Conservation (phyloP, 768 basidiomycete genomes). For the Suillus cothurnatus region DNA sequence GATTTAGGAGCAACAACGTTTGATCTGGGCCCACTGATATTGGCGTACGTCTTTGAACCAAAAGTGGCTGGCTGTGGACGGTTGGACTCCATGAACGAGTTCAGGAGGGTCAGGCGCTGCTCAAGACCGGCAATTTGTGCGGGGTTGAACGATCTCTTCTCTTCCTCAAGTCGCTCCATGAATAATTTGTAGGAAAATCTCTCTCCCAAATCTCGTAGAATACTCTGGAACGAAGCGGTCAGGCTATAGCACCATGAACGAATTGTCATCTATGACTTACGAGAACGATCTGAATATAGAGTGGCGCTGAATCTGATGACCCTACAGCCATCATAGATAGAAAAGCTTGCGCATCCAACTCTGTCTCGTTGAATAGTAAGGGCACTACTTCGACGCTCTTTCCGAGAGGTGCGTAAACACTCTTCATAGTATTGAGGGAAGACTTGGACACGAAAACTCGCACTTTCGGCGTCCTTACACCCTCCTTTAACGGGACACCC, state of each 20-base stretch:
- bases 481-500: slow-evolving; percentile 27
- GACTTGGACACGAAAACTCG: slow-evolving; percentile 54
- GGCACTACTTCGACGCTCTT: slow-evolving; percentile 47
- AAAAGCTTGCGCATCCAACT: slow-evolving; percentile 61
- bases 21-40: background rate
- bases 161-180: slow-evolving; percentile 39
- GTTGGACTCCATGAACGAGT: slow-evolving; percentile 45
- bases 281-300: slow-evolving; percentile 64
- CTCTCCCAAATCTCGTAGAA: slow-evolving; percentile 58
- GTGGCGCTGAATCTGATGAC: slow-evolving; percentile 51
- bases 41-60: background rate
- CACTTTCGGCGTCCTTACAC: slow-evolving; percentile 22
- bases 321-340: slow-evolving; percentile 66
- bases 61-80: background rate
- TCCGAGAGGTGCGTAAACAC: slow-evolving; percentile 49
- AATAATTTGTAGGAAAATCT: slow-evolving; percentile 50
- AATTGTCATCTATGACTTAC: slow-evolving; percentile 36
- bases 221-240: slow-evolving; percentile 37
- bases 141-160: slow-evolving; percentile 50
- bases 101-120: slow-evolving; percentile 56
- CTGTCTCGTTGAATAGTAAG: slow-evolving; percentile 49
- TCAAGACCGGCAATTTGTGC: slow-evolving; percentile 52
- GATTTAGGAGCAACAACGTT: background rate
- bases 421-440: slow-evolving; percentile 51
- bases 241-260: slow-evolving; percentile 2